Evolutionary conservation across 2,329 filamentous ascomycete genomes (phyloP).

Genomic region (Penicillium sp.): DNA sequence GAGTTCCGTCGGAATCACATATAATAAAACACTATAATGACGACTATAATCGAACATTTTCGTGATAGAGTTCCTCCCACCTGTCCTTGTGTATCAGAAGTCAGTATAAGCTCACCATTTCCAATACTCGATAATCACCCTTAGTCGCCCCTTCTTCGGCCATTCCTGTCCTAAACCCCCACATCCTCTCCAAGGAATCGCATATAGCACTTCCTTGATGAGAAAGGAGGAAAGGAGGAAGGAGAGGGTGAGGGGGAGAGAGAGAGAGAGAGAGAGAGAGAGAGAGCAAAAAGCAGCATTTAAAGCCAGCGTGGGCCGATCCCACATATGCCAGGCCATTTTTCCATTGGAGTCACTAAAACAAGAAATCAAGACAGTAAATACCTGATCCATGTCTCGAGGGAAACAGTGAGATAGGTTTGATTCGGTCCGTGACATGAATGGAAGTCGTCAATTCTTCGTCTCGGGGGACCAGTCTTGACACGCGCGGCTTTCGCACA

Average conservation of each 20-base stretch:
- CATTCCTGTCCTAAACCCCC: neutral
- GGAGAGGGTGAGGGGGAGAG: constrained; percentile 35
- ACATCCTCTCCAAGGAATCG: constrained; percentile 44
- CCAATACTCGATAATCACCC: neutral
- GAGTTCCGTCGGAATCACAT: neutral
- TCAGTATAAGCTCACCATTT: neutral
- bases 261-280: constrained; percentile 25
- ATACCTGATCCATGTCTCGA: constrained; percentile 14
- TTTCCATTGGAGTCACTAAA: constrained; percentile 23
- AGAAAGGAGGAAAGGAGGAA: constrained; percentile 36
- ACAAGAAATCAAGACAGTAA: constrained; percentile 1
- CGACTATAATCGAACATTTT: neutral
- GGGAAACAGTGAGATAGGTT: neutral
- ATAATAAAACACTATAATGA: neutral
- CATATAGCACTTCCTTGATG: constrained; percentile 43
- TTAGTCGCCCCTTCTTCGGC: neutral
- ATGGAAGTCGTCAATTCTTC: neutral
- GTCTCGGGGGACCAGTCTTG: neutral
- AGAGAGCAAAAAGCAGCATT: constrained; percentile 20
- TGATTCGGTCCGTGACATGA: neutral
- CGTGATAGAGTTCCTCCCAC: neutral
- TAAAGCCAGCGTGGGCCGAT: constrained; percentile 15
- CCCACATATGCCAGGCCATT: constrained; percentile 1
- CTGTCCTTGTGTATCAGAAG: neutral
- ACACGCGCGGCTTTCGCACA: neutral